Evolutionary conservation across 164 flowering plant genomes (phyloP).

Genomic region (Platanus orientalis): DNA sequence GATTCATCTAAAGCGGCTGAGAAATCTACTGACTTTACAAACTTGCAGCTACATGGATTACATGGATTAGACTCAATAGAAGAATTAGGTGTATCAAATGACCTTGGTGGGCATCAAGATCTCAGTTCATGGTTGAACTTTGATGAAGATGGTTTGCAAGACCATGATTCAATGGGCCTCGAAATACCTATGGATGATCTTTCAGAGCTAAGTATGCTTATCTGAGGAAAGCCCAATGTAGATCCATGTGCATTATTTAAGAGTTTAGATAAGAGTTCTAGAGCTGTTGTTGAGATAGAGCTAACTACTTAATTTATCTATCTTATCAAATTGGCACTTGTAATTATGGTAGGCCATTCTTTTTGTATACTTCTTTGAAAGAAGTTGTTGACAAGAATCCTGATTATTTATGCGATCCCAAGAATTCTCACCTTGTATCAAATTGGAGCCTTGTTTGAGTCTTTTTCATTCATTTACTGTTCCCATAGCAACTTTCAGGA

Average conservation of each 20-base stretch:
- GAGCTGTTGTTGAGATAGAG: conserved; percentile 20
- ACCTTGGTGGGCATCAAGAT: conserved; percentile 42
- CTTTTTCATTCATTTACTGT: too few relatives aligned
- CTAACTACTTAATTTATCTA: conserved; percentile 26
- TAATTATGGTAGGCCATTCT: conserved; percentile 38
- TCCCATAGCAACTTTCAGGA: too few relatives aligned
- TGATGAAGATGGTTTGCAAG: conserved; percentile 55
- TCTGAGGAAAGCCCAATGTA: conserved; percentile 33
- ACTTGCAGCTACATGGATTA: conserved; percentile 36
- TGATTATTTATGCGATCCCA: conserved; percentile 22
- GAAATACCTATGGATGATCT: conserved; percentile 80
- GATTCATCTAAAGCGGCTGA: conserved; percentile 30
- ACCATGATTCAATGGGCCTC: conserved; percentile 51
- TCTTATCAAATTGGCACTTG: conserved; percentile 31
- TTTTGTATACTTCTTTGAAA: conserved; percentile 31
- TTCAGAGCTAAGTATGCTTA: conserved; percentile 47
- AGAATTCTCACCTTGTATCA: conserved; percentile 16
- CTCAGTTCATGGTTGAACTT: conserved; percentile 47
- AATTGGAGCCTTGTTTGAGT: conserved; percentile 7
- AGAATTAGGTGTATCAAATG: conserved; percentile 36
- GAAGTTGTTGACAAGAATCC: conserved; percentile 12
- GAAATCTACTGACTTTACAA: conserved; percentile 34
- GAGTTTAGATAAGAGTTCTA: conserved; percentile 25
- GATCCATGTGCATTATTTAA: conserved; percentile 24
- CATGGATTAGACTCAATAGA: conserved; percentile 46